Evolutionary conservation across 2,329 filamentous ascomycete genomes (phyloP).

Genomic region (Tolypocladium pustulatum): DNA sequence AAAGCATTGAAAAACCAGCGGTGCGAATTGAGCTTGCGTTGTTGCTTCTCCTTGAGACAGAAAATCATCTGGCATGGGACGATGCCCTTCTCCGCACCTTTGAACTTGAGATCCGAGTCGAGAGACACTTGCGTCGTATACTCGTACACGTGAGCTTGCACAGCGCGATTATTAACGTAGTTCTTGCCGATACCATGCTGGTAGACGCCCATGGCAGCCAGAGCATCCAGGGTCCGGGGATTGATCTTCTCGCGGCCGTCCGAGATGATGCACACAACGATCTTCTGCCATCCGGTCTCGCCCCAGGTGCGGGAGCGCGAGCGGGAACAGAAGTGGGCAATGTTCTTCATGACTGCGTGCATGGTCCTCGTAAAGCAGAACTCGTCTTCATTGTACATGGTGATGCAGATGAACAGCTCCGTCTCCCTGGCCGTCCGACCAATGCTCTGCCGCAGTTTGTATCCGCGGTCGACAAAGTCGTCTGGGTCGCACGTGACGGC

Average conservation of each 20-base stretch:
- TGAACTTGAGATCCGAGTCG: slow-evolving; percentile 93
- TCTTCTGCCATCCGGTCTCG: slow-evolving; percentile 96
- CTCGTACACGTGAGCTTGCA: slow-evolving; percentile 95
- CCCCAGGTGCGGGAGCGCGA: slow-evolving; percentile 93
- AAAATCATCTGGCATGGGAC: slow-evolving; percentile 98
- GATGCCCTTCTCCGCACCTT: slow-evolving; percentile 97
- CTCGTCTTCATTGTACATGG: slow-evolving; percentile 99
- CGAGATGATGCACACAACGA: slow-evolving; percentile 93
- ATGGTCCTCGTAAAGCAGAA: slow-evolving; percentile 94
- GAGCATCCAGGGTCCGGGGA: slow-evolving; percentile 80
- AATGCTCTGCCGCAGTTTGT: slow-evolving; percentile 87
- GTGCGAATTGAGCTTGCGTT: slow-evolving; percentile 96
- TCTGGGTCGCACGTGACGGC: slow-evolving; percentile 97
- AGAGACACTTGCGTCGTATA: slow-evolving; percentile 97
- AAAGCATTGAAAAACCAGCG: slow-evolving; percentile 99
- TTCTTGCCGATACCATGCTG: slow-evolving; percentile 99
- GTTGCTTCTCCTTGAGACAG: slow-evolving; percentile 95
- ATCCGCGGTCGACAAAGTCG: slow-evolving; percentile 79
- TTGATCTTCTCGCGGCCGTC: slow-evolving; percentile 88
- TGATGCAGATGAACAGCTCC: slow-evolving; percentile 91
- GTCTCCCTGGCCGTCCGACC: slow-evolving; percentile 78
- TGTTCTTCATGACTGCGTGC: slow-evolving; percentile 98
- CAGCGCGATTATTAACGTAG: slow-evolving; percentile 88
- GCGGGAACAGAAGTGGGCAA: slow-evolving; percentile 89
- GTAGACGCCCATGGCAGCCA: slow-evolving; percentile 96